phyloP scores from a whole-genome alignment of 305 asterid species.

The Fraxinus paxiana region DNA sequence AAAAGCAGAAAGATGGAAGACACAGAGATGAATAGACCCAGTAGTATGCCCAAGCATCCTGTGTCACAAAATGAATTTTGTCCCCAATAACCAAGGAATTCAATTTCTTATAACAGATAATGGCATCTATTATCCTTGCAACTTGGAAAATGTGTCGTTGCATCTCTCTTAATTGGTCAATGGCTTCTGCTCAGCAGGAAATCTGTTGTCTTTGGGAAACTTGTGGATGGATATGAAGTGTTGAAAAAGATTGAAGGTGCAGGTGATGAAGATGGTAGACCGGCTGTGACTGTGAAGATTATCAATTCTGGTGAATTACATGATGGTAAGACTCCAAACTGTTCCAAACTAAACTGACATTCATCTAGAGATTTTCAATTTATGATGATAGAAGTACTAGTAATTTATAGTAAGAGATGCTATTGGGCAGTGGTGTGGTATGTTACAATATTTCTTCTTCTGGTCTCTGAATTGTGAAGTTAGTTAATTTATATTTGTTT shows the following conservation, averaged over 20 bases:
- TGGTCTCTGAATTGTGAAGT: neutral
- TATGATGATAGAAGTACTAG: neutral
- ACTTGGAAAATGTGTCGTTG: neutral
- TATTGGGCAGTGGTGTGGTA: neutral
- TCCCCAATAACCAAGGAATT: neutral
- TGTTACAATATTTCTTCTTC: neutral
- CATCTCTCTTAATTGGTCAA: slow-evolving; percentile 13
- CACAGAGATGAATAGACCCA: neutral
- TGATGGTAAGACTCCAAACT: slow-evolving; percentile 49
- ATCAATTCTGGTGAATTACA: slow-evolving; percentile 76
- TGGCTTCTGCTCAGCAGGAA: slow-evolving; percentile 56
- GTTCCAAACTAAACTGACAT: slow-evolving; percentile 1
- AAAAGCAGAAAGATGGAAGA: neutral
- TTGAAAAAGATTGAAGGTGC: slow-evolving; percentile 84
- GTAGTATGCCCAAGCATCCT: neutral
- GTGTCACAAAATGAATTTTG: neutral
- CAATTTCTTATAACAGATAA: neutral
- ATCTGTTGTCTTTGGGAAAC: slow-evolving; percentile 81
- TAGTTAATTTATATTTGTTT: neutral
- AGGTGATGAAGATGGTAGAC: slow-evolving; percentile 84
- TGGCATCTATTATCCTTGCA: neutral
- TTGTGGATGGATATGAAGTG: slow-evolving; percentile 73
- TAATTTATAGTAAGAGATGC: slow-evolving; percentile 8
- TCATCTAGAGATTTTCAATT: neutral
- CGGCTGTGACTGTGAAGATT: slow-evolving; percentile 88